These are phyloP conservation scores for Phytophthora constricta DNA, from an alignment of 352 stramenopile species.

Conservation along the genomic window DNA sequence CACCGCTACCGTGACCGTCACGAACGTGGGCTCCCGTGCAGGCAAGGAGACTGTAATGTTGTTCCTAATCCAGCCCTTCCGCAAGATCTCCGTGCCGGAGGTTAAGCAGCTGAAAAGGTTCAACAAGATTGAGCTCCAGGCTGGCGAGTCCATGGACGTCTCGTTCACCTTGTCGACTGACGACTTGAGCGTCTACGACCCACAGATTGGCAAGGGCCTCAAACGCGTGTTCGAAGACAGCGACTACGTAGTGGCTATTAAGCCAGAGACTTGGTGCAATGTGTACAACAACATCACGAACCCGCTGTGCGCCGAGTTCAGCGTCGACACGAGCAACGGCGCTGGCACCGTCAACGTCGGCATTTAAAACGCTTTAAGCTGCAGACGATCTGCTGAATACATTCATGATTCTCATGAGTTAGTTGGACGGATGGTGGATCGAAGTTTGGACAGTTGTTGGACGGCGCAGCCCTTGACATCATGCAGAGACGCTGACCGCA, in stretches of 20 bases:
- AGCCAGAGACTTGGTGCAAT: constrained; percentile 63
- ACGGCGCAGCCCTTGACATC: too few species aligned
- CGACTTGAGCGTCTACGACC: constrained; percentile 53
- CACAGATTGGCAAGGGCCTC: constrained; percentile 52
- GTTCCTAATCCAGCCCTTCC: constrained; percentile 64
- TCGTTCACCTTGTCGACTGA: constrained; percentile 38
- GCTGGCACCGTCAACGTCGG: constrained; percentile 27
- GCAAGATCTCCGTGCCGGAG: constrained; percentile 56
- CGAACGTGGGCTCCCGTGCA: constrained; percentile 48
- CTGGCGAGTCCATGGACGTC: constrained; percentile 30
- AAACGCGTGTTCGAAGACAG: constrained; percentile 53
- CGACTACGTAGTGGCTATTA: constrained; percentile 58
- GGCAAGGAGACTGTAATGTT: constrained; percentile 73
- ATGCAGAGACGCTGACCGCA: too few species aligned
- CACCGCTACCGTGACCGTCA: constrained; percentile 55
- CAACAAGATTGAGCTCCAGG: constrained; percentile 55
- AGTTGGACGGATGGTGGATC: too few species aligned
- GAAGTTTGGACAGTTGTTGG: too few species aligned
- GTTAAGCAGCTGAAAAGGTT: constrained; percentile 77
- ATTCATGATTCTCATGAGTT: too few species aligned
- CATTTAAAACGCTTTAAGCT: too few species aligned
- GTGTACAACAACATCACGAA: constrained; percentile 44
- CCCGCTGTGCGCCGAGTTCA: constrained; percentile 53
- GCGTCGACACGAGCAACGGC: constrained; percentile 28
- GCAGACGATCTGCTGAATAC: too few species aligned